Base-by-base conservation (phyloP, 108 stramenopile species). In the Cyclotella sp. region DNA sequence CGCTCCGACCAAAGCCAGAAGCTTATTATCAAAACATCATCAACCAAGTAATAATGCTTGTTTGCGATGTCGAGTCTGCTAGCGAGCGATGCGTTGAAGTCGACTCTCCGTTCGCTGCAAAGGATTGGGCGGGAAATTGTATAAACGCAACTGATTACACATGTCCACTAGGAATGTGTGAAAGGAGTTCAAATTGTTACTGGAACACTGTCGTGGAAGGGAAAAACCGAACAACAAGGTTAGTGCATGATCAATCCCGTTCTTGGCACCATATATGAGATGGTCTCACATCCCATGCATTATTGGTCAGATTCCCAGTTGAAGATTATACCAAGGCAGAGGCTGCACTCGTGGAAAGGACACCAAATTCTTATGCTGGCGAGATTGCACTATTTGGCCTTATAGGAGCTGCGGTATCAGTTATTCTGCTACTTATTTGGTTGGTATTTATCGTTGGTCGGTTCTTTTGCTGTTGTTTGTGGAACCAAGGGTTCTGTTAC, bases 381-480 rank as follows among this genome's bases (percentile, higher is more conserved):
- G 67, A 73, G 9, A 57, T 86, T 43, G 77, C 52, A 13, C 3
- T 19, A 19, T 52, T 24, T 45, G 61, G 43, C 10, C 14, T 70
- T 0, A 55, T 81, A 24, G 78, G 82, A 10, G 28, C 63, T 24
- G 63, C 77, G 8, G 47, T 86, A 22, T 68, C 79, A 4, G 15
- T 78, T 7, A 27, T 79, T 26, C 44, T 81, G 12, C 57, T 86
- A n/a, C 43, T 83, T 0, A 40, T 61, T 15, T 86, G 85, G 85
- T 22, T 62, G 8, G 28, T 86, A 13, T 83, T 82, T 52, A 75
- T 86, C 54, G 52, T 83, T 28, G 68, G 66, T 1, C 41, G 85
- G 44, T 86, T 79, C 46, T 69, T 72, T n/a, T 86, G 85, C 51
- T 86, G 85, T 43, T 86, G 85, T 39, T 61, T 86, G 1, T 86